Conservation (phyloP, 2,329 filamentous ascomycete species). For the Colletotrichum sp. region DNA sequence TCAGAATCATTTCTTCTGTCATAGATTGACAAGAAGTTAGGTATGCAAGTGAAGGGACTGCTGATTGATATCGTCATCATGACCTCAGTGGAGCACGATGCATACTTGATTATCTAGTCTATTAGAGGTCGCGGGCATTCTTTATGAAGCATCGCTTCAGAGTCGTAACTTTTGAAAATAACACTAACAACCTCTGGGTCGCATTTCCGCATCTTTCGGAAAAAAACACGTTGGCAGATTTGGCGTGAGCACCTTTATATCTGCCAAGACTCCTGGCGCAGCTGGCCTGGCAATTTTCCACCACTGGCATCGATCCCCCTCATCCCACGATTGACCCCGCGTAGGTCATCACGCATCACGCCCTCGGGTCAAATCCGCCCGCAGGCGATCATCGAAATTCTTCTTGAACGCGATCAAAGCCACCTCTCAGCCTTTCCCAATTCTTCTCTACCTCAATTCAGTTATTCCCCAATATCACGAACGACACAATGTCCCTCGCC, state of each 20-base stretch:
- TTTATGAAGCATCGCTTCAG: too few relatives aligned
- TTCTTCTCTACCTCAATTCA: background rate
- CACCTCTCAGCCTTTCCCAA: too few relatives aligned
- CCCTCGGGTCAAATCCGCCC: slow-evolving; percentile 10
- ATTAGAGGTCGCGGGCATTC: too few relatives aligned
- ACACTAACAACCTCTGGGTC: background rate
- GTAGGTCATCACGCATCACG: slow-evolving; percentile 12
- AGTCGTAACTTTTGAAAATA: background rate
- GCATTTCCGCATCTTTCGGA: background rate
- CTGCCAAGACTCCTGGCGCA: slow-evolving; percentile 13
- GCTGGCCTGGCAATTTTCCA: slow-evolving; percentile 8
- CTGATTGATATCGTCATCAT: background rate
- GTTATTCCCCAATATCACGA: background rate
- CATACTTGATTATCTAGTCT: too few relatives aligned
- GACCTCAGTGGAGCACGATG: background rate
- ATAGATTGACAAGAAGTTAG: too few relatives aligned
- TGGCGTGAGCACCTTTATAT: background rate
- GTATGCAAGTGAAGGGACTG: background rate
- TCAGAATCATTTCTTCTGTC: too few relatives aligned
- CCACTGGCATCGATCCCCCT: slow-evolving; percentile 7
- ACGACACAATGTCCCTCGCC: slow-evolving; percentile 3
- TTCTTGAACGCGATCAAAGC: background rate
- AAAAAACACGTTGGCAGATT: background rate
- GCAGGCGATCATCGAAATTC: background rate
- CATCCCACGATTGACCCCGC: slow-evolving; percentile 1